A percentile compares a stretch with the other conserved stretches of the same genome.
Conservation (phyloP, 2,329 filamentous ascomycete species). For the Teratosphaeria nubilosa region DNA sequence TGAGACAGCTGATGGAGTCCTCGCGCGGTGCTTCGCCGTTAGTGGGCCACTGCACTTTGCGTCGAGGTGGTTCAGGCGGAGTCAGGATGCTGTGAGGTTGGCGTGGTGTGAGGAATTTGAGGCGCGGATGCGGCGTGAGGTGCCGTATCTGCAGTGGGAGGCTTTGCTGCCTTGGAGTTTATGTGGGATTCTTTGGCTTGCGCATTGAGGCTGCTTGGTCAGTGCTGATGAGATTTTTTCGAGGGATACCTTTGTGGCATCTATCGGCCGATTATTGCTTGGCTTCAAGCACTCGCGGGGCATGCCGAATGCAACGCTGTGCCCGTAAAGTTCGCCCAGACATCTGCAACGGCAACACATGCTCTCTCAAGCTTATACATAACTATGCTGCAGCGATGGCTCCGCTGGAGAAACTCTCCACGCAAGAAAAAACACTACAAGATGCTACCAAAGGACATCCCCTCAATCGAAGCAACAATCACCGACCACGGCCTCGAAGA, state of each 20-base stretch:
- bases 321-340: too few species aligned
- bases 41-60: background rate
- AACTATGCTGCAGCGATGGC: too few species aligned
- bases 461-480: too few species aligned
- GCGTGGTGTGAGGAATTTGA: background rate
- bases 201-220: background rate
- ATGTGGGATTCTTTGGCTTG: background rate
- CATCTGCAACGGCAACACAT: too few species aligned
- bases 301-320: too few species aligned
- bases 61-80: background rate
- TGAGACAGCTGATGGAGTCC: background rate
- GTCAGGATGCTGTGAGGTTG: background rate
- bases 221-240: background rate
- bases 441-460: too few species aligned
- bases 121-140: background rate
- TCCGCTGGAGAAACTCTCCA: too few species aligned
- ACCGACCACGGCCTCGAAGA: too few species aligned
- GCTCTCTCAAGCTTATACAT: too few species aligned
- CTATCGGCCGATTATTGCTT: too few species aligned
- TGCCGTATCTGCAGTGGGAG: background rate
- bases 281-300: too few species aligned
- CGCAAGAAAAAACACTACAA: too few species aligned
- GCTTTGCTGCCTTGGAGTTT: background rate
- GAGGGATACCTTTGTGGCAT: background rate
- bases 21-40: background rate